phyloP scores from a whole-genome alignment of 2,329 filamentous ascomycete genomes.

The Aspergillus sp. region DNA sequence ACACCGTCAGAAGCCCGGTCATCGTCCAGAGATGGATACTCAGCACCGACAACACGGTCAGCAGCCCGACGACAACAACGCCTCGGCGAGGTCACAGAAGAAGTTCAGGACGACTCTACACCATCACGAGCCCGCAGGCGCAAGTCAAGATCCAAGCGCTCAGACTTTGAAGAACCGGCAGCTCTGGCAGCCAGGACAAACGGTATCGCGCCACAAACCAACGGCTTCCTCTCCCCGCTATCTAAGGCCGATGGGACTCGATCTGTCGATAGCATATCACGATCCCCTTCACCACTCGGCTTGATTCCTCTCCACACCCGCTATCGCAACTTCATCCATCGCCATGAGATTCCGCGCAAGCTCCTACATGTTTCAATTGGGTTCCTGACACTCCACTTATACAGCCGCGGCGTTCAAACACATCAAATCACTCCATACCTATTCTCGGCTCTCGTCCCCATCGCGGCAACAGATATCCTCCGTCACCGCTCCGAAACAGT shows the following conservation, averaged over 20 bases:
- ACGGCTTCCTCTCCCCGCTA: constrained; percentile 40
- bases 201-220: constrained; percentile 40
- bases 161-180: constrained; percentile 41
- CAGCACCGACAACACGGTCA: constrained; percentile 77
- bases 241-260: constrained; percentile 68
- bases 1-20: constrained; percentile 59
- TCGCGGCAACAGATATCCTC: constrained; percentile 78
- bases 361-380: constrained; percentile 93
- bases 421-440: constrained; percentile 81
- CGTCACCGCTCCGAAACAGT: constrained; percentile 81
- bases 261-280: constrained; percentile 73
- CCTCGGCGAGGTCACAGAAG: constrained; percentile 53
- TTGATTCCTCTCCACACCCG: constrained; percentile 93
- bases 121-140: constrained; percentile 56
- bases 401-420: constrained; percentile 77
- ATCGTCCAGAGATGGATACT: constrained; percentile 62
- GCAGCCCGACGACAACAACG: constrained; percentile 62
- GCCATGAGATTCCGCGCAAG: constrained; percentile 95
- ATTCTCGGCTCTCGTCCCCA: constrained; percentile 79
- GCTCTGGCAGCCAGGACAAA: constrained; percentile 33
- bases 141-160: constrained; percentile 46
- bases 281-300: constrained; percentile 89
- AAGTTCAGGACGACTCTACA: constrained; percentile 51
- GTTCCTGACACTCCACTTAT: constrained; percentile 87
- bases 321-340: constrained; percentile 91